Percentiles rank a stretch among this genome's conserved stretches.
Conservation (phyloP, 2,329 filamentous ascomycete species). For the Hypoxylon sp. region DNA sequence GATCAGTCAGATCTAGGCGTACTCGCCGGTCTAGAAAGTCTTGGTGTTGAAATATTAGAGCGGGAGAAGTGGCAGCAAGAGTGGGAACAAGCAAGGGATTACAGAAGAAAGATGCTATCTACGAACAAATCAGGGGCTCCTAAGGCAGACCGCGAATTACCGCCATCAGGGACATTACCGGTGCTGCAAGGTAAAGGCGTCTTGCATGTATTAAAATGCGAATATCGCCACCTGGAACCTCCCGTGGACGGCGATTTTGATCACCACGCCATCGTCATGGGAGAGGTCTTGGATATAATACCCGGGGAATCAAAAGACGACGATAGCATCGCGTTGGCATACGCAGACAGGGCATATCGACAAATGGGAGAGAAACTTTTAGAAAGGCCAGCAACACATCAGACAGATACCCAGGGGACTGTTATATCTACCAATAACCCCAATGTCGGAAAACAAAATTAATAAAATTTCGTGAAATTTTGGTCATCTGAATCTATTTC, state of each 20-base stretch:
- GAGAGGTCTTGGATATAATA: constrained; percentile 35
- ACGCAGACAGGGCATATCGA: constrained; percentile 36
- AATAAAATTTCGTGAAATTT: no score
- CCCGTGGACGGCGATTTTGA: constrained; percentile 15
- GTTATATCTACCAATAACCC: no score
- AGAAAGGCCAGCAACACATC: constrained; percentile 16
- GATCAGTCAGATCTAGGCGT: constrained; percentile 47
- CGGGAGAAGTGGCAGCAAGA: constrained; percentile 22
- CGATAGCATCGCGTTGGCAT: constrained; percentile 28
- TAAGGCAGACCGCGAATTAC: constrained; percentile 10
- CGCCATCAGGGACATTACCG: constrained; percentile 49
- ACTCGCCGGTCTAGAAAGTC: constrained; percentile 50
- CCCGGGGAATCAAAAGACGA: constrained; percentile 12
- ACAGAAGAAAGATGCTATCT: background rate
- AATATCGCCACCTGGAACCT: constrained; percentile 16
- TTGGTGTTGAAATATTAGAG: constrained; percentile 34
- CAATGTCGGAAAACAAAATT: no score
- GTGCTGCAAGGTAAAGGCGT: constrained; percentile 61
- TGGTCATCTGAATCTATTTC: no score
- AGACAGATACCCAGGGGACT: no score
- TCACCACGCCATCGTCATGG: constrained; percentile 35
- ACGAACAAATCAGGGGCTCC: background rate
- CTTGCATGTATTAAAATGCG: constrained; percentile 52
- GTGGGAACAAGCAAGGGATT: constrained; percentile 30
- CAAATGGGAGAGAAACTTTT: constrained; percentile 30